phyloP scores from a whole-genome alignment of 202 grass and related monocot species.

The Saccharum hybrid region DNA sequence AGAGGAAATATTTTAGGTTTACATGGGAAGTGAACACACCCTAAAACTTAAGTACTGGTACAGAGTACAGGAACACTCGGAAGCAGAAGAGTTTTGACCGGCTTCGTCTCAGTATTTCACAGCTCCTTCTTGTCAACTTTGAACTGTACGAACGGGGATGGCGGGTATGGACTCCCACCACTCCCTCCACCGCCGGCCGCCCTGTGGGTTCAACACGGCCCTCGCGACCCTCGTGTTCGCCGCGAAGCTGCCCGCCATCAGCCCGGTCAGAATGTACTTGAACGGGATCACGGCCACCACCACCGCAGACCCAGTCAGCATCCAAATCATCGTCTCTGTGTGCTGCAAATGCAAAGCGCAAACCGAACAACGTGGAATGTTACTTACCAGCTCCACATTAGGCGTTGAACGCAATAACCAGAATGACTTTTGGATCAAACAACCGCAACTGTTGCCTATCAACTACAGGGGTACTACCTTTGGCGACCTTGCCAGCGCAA shows the following conservation, averaged over 20 bases:
- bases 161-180: constrained; percentile 96
- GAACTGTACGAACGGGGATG: constrained; percentile 57
- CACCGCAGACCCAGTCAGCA: constrained; percentile 54
- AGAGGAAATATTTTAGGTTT: too few species aligned
- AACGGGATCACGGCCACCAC: constrained; percentile 63
- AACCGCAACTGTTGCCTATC: not conserved
- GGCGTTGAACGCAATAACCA: not conserved
- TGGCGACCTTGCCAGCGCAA: constrained; percentile 61
- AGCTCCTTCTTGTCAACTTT: constrained; percentile 43
- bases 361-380: not conserved
- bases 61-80: not conserved
- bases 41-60: too few species aligned
- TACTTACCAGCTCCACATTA: not conserved
- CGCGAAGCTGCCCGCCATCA: constrained; percentile 24
- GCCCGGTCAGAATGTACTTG: constrained; percentile 67
- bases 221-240: constrained; percentile 47
- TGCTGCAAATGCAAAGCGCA: constrained; percentile 58
- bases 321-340: constrained; percentile 64
- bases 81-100: not conserved
- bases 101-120: constrained; percentile 11
- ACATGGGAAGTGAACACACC: too few species aligned
- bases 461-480: constrained; percentile 63
- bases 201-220: constrained; percentile 56
- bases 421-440: not conserved
- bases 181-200: constrained; percentile 72